Base-by-base conservation (phyloP, 768 basidiomycete species). In the Tylopilus vinaceipallidus region DNA sequence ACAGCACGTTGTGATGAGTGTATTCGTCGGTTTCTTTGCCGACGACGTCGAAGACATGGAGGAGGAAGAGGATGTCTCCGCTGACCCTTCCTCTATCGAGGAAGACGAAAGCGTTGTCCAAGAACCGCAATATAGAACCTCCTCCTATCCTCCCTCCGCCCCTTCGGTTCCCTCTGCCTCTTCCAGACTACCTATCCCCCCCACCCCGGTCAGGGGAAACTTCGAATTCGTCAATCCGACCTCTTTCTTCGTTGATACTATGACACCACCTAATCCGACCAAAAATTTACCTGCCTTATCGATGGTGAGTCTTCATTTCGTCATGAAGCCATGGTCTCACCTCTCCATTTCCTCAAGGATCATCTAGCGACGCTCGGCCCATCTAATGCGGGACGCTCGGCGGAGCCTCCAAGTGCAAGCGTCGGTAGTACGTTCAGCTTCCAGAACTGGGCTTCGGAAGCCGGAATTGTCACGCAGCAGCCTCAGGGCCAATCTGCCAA, bases 391-490 rank as follows among this genome's bases (percentile, higher is more conserved):
- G 60, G 49, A 20, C 66, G 67, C 38, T 40, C 55, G 1, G 49
- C 55, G 24, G 61, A 62, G 12, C 57, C 59, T 37, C 26, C 20
- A 2, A 56, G 46, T 22, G 52, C 55, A 3, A 47, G 19, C 43
- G 27, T 54, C 14, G 34, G 42, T 41, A 50, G 53, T 49, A 49
- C 22, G 16, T 38, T 45, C 17, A 57, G 65, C 32, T 68, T 63
- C 66, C 65, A 69, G 42, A 47, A 43, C 39, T 68, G 66, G 66
- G 65, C 63, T 19, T 67, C 65, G 17, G 66, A 68, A 59, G 67
- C 33, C 46, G 59, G 59, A 29, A 58, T 67, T 23, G 32, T 57
- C 29, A 24, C 55, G 17, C 63, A 58, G 39, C 63, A 49, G 4
- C 50, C 52, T 34, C 61, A 46, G 36, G 44, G 27, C 5, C 60